Percentiles rank a stretch among this genome's conserved stretches.
Conservation (phyloP, 2,329 filamentous ascomycete genomes). For the Chaetothyriales sp. region DNA sequence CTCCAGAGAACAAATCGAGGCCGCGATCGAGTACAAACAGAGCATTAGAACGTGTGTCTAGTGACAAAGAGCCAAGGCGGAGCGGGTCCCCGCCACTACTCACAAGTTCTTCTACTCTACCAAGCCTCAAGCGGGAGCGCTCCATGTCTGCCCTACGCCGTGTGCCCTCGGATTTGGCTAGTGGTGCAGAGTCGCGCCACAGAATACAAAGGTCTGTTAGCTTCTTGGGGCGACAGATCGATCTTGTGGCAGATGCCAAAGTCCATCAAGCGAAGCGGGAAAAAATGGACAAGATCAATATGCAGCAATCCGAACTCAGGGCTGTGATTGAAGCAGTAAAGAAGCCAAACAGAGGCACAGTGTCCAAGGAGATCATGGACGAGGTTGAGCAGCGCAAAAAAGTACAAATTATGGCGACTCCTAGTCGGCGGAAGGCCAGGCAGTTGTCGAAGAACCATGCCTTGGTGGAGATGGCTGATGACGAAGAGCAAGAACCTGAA, state of each 20-base stretch:
- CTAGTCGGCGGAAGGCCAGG: conserved; percentile 25
- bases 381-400: conserved; percentile 27
- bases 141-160: conserved; percentile 10
- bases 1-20: conserved; percentile 21
- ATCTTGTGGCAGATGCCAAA: conserved; percentile 30
- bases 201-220: conserved; percentile 32
- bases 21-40: conserved; percentile 20
- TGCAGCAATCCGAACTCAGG: conserved; percentile 34
- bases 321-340: conserved; percentile 33
- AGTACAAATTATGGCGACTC: conserved; percentile 36
- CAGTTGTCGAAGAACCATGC: conserved; percentile 10
- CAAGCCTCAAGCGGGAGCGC: conserved; percentile 26
- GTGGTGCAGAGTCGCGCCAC: conserved; percentile 18
- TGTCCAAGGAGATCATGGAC: conserved; percentile 31
- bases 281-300: conserved; percentile 30
- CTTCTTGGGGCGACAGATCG: conserved; percentile 34
- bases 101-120: conserved; percentile 27
- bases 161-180: not conserved
- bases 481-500: conserved; percentile 5
- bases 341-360: conserved; percentile 33
- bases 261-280: conserved; percentile 31
- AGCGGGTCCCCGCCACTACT: conserved; percentile 25
- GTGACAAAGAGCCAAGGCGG: conserved; percentile 27
- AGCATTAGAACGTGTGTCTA: conserved; percentile 32
- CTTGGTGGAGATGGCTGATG: not conserved